Percentiles rank a stretch among this genome's conserved stretches.
These are phyloP conservation scores for Epithemia pelagica DNA, from an alignment of 108 stramenopile genomes.

Conservation along the genomic window DNA sequence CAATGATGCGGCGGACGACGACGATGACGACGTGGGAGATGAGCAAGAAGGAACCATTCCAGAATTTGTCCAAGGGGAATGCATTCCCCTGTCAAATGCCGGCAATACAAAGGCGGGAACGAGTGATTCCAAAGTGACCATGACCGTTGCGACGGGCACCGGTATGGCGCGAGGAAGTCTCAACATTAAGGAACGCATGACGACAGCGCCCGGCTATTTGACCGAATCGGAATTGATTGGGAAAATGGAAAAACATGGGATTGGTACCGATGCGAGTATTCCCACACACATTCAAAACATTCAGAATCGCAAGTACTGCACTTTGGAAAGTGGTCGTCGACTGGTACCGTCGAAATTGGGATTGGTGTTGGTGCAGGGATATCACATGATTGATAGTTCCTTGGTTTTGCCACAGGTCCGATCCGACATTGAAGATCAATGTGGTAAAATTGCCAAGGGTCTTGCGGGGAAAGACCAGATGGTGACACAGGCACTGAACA, in stretches of 20 bases:
- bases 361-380: constrained; percentile 83
- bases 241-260: constrained; percentile 87
- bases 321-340: constrained; percentile 63
- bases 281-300: constrained; percentile 91
- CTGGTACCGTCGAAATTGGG: constrained; percentile 83
- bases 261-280: constrained; percentile 80
- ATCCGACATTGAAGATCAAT: constrained; percentile 85
- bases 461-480: constrained; percentile 59
- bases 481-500: constrained; percentile 50
- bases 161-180: constrained; percentile 55
- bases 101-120: background rate
- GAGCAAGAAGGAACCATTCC: constrained; percentile 73
- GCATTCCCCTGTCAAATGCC: constrained; percentile 27
- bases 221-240: constrained; percentile 86
- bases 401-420: constrained; percentile 83
- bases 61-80: constrained; percentile 66
- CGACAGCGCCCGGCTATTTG: constrained; percentile 78
- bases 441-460: constrained; percentile 83
- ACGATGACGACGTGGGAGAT: constrained; percentile 50
- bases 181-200: constrained; percentile 77
- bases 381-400: constrained; percentile 78
- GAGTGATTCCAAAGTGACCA: constrained; percentile 38
- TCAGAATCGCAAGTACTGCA: constrained; percentile 78
- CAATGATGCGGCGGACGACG: constrained; percentile 57
- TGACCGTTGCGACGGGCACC: constrained; percentile 28